A percentile compares a stretch with the other conserved stretches of the same genome.
Conservation (phyloP, 306 rosid species). For the Quercus rubra region DNA sequence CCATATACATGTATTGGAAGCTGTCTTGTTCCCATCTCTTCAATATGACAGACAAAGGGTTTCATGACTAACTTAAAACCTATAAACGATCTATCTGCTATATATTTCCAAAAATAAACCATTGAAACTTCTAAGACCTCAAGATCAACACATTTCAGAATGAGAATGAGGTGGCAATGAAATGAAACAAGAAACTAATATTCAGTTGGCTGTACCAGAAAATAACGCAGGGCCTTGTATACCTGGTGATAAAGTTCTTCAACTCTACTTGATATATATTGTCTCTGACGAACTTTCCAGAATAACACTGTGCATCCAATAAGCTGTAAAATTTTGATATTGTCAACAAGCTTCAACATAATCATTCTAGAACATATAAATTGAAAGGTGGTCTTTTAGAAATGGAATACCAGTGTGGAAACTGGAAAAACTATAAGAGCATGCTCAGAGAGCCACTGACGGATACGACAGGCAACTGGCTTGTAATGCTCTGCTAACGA, state of each 20-base stretch:
- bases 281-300: slow-evolving; percentile 41
- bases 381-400: slow-evolving; percentile 32
- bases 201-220: neutral
- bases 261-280: slow-evolving; percentile 46
- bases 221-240: neutral
- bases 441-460: slow-evolving; percentile 59
- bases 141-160: neutral
- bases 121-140: neutral
- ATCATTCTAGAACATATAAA: slow-evolving; percentile 26
- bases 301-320: slow-evolving; percentile 51
- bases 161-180: neutral
- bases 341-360: slow-evolving; percentile 39
- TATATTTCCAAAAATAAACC: neutral
- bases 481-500: slow-evolving; percentile 56
- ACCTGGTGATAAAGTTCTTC: slow-evolving; percentile 86
- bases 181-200: neutral
- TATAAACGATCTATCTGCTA: neutral
- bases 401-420: slow-evolving; percentile 60
- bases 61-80: neutral
- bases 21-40: neutral
- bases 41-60: neutral
- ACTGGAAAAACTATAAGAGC: slow-evolving; percentile 44
- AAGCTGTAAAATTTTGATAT: slow-evolving; percentile 55
- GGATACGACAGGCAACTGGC: slow-evolving; percentile 54
- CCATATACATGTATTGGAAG: neutral